Evolutionary conservation across 768 basidiomycete species (phyloP).

Genomic region (Calvatia gigantea): DNA sequence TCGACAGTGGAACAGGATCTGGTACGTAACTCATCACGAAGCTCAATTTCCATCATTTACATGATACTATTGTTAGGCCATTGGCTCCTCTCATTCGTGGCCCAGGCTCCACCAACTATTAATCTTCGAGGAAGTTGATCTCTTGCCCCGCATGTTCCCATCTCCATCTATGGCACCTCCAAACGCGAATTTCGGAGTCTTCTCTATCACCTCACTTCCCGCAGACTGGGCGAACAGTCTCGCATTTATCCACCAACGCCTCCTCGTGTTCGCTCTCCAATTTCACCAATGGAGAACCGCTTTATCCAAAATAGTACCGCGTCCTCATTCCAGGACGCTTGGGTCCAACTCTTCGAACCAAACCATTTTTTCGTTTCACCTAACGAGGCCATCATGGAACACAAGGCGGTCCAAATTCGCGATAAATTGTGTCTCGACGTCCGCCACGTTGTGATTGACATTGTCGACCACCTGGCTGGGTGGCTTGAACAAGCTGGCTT

Average conservation of each 20-base stretch:
- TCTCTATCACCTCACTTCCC: conserved; percentile 10
- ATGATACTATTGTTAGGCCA: conserved; percentile 12
- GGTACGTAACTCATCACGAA: neutral
- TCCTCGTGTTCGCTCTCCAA: conserved; percentile 9
- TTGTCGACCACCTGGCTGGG: neutral
- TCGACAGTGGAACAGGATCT: conserved; percentile 14
- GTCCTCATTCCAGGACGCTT: conserved; percentile 8
- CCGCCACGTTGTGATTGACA: conserved; percentile 6
- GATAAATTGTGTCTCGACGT: neutral
- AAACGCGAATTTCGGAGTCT: conserved; percentile 4
- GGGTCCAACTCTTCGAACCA: conserved; percentile 12
- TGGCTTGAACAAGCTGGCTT: conserved; percentile 9
- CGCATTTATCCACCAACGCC: conserved; percentile 12
- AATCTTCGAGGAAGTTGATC: conserved; percentile 19
- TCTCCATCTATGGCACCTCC: neutral
- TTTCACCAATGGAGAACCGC: conserved; percentile 8
- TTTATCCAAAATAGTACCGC: conserved; percentile 6
- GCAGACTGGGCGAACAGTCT: conserved; percentile 8
- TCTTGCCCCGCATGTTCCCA: conserved; percentile 20
- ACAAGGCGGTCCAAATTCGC: conserved; percentile 2
- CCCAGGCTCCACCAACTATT: conserved; percentile 9
- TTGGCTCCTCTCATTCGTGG: conserved; percentile 19
- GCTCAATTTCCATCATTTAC: neutral
- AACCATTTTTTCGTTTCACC: neutral
- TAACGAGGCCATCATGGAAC: neutral